Percentiles rank a stretch among this genome's conserved stretches.
These are phyloP conservation scores for Erodium texanum DNA, from an alignment of 441 rosid species.

Conservation along the genomic window DNA sequence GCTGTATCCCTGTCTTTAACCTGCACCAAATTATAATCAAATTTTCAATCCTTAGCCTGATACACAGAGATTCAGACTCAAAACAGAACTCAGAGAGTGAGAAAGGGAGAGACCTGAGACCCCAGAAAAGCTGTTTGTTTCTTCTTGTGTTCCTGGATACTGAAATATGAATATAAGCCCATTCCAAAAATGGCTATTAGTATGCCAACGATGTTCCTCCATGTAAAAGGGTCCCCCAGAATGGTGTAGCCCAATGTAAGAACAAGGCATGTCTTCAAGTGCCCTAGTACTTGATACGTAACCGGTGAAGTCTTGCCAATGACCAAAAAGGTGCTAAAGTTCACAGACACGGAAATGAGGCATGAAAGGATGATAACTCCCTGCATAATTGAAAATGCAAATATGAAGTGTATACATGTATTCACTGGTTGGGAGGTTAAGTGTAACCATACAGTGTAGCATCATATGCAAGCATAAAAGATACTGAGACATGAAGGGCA, in stretches of 20 bases:
- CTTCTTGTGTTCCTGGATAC: slow-evolving; percentile 67
- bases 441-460: not conserved
- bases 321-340: slow-evolving; percentile 94
- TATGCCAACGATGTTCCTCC: slow-evolving; percentile 76
- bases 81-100: not conserved
- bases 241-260: slow-evolving; percentile 81
- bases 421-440: too few species aligned
- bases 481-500: not conserved
- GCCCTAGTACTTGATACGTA: slow-evolving; percentile 95
- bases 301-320: slow-evolving; percentile 97
- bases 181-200: slow-evolving; percentile 78
- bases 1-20: not conserved
- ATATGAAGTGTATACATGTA: not conserved
- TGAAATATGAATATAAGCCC: slow-evolving; percentile 83
- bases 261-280: slow-evolving; percentile 89
- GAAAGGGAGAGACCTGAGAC: not conserved
- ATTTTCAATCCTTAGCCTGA: not conserved
- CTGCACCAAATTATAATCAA: not conserved
- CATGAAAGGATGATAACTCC: slow-evolving; percentile 74
- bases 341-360: slow-evolving; percentile 79
- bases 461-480: not conserved
- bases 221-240: slow-evolving; percentile 76
- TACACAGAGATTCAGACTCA: not conserved
- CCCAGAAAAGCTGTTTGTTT: slow-evolving; percentile 28
- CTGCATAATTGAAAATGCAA: slow-evolving; percentile 31